phyloP scores from a whole-genome alignment of 2,329 filamentous ascomycete species.

The Pseudogymnoascus sp. region DNA sequence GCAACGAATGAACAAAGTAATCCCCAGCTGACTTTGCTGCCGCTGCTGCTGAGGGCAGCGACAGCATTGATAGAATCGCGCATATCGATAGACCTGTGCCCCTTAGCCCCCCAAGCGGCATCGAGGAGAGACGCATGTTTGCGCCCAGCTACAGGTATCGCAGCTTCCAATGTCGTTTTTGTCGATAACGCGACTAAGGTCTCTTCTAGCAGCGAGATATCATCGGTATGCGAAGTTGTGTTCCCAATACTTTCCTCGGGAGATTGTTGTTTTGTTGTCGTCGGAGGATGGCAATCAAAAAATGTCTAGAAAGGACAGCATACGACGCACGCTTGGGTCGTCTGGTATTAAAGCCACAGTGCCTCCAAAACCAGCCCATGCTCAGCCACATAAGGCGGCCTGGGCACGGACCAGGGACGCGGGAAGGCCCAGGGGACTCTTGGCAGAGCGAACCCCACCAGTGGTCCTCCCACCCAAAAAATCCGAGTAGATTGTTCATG shows the following conservation, averaged over 20 bases:
- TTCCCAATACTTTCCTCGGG: neutral
- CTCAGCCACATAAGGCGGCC: neutral
- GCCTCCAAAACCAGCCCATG: neutral
- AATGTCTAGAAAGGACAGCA: conserved; percentile 3
- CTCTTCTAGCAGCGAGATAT: neutral
- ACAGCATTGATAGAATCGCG: conserved; percentile 36
- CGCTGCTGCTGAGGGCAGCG: conserved; percentile 32
- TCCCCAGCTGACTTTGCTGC: conserved; percentile 63
- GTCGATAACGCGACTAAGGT: neutral
- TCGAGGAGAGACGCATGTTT: conserved; percentile 1
- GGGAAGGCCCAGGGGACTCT: neutral
- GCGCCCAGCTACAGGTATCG: neutral
- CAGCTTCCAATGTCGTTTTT: neutral
- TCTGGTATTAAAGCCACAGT: neutral
- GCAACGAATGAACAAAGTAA: conserved; percentile 81
- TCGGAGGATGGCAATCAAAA: neutral
- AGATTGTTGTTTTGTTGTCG: neutral
- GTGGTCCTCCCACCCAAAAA: neutral
- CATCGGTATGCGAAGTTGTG: neutral
- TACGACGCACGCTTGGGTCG: neutral
- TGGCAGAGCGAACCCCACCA: neutral
- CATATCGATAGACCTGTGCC: conserved; percentile 18
- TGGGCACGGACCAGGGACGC: neutral
- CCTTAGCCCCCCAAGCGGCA: neutral
- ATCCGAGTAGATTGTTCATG: neutral